Conservation (phyloP, 2,329 filamentous ascomycete species). For the Scedosporium apiospermum region DNA sequence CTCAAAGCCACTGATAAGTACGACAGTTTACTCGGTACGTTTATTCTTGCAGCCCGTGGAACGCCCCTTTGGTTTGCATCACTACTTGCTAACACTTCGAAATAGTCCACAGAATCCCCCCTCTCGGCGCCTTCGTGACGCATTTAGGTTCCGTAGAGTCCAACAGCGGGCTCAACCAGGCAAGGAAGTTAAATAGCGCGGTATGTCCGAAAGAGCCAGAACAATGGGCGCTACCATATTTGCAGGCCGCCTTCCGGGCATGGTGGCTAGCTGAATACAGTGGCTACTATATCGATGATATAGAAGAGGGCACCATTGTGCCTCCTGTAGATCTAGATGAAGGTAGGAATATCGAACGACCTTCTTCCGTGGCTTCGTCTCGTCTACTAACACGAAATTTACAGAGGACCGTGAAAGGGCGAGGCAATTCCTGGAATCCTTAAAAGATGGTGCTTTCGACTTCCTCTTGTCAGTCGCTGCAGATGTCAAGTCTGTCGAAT, state of each 20-base stretch:
- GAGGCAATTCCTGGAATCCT: constrained; percentile 62
- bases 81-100: background rate
- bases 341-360: constrained; percentile 20
- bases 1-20: constrained; percentile 68
- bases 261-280: constrained; percentile 95
- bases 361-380: constrained; percentile 1
- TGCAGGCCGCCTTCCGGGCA: constrained; percentile 68
- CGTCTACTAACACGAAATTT: constrained; percentile 15
- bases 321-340: constrained; percentile 54
- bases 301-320: constrained; percentile 44
- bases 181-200: constrained; percentile 58
- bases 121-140: constrained; percentile 66
- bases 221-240: constrained; percentile 61
- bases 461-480: constrained; percentile 80
- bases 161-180: constrained; percentile 55
- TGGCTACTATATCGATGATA: constrained; percentile 73
- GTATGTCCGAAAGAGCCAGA: constrained; percentile 60
- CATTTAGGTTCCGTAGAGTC: constrained; percentile 72
- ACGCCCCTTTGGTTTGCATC: background rate
- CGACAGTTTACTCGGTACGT: constrained; percentile 49
- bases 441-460: constrained; percentile 87
- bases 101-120: constrained; percentile 70
- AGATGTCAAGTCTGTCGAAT: constrained; percentile 70
- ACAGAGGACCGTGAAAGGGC: constrained; percentile 62
- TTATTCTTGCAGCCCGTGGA: constrained; percentile 10